Evolutionary conservation across 805 yeast genomes (phyloP), one percentile per base, ranked within the genome.

Genomic region (Blastobotrys robertii): DNA sequence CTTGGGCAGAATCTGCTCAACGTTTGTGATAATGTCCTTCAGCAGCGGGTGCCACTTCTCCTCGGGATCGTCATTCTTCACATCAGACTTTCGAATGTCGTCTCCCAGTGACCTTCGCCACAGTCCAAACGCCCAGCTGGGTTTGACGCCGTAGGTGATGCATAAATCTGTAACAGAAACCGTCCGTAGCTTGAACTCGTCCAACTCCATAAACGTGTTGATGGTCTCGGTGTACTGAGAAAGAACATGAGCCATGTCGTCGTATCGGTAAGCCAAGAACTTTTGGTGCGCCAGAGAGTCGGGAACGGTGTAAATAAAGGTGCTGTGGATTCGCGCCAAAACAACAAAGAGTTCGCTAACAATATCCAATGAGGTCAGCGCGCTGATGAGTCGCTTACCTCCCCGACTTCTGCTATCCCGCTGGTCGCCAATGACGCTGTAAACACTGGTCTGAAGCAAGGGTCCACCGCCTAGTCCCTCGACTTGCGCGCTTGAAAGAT

Each of bases 121-220:
- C 2, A 85, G 55, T 48, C 80, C 84, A 62, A 84, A 85, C 0
- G 79, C 79, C 85, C 90, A 81, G 13, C 70, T 69, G 0, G 41
- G 62, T 47, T 50, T 45, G 2, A 64, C 50, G 6, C 55, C 58
- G 42, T 46, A 64, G n/a, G 49, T 46, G 13, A 46, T 45, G 31
- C 56, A 47, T 11, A 64, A 49, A 8, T 45, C 51, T 1, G 52
- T 43, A 8, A 55, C 37, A 2, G 51, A 11, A 3, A 44, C 41
- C 9, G 53, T 13, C 6, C 37, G 25, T 14, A 30, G 25, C 19
- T 43, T 45, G 37, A 57, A 51, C 28, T 37, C 42, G 2, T 59
- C 52, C 6, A 49, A 42, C 1, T 51, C 51, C 6, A 74, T 63
- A 55, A 73, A 78, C 47, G 74, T 76, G 29, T 73, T 70, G 8